These are phyloP conservation scores for Heterobasidion annosum DNA, from an alignment of 1,284 basidiomycete species.

Conservation along the genomic window DNA sequence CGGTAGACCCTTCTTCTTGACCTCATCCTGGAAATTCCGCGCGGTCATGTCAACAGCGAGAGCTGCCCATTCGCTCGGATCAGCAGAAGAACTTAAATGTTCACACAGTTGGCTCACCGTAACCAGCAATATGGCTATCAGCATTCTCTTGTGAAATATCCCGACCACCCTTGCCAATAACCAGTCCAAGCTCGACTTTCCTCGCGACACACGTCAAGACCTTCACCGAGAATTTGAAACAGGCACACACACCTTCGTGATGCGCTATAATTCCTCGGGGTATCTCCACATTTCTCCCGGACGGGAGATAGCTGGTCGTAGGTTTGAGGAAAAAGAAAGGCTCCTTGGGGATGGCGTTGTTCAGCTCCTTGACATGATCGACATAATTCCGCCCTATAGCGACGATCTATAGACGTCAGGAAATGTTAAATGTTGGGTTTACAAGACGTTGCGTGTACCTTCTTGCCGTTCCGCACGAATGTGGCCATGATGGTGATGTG, in stretches of 20 bases:
- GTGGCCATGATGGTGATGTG: constrained; percentile 18
- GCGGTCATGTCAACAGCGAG: constrained; percentile 95
- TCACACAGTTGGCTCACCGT: constrained; percentile 40
- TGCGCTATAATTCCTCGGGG: constrained; percentile 81
- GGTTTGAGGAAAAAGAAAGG: constrained; percentile 99
- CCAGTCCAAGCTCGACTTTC: constrained; percentile 92
- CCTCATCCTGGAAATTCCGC: constrained; percentile 89
- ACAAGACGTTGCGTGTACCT: constrained; percentile 18
- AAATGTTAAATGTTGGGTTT: background rate
- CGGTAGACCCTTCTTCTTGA: constrained; percentile 88
- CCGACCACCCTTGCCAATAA: constrained; percentile 82
- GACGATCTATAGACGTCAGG: constrained; percentile 53
- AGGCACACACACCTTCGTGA: constrained; percentile 67
- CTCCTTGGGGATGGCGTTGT: constrained; percentile 85
- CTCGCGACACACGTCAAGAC: background rate
- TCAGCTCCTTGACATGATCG: constrained; percentile 88
- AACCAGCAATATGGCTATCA: constrained; percentile 80
- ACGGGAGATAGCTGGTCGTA: constrained; percentile 80
- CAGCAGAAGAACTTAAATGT: background rate
- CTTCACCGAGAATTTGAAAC: background rate
- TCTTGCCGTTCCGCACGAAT: constrained; percentile 40
- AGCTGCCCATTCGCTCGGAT: constrained; percentile 35
- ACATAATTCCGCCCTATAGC: constrained; percentile 84
- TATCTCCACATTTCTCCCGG: constrained; percentile 77
- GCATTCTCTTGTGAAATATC: constrained; percentile 74